Conservation (phyloP, 768 basidiomycete genomes). For the Mycena maculata region DNA sequence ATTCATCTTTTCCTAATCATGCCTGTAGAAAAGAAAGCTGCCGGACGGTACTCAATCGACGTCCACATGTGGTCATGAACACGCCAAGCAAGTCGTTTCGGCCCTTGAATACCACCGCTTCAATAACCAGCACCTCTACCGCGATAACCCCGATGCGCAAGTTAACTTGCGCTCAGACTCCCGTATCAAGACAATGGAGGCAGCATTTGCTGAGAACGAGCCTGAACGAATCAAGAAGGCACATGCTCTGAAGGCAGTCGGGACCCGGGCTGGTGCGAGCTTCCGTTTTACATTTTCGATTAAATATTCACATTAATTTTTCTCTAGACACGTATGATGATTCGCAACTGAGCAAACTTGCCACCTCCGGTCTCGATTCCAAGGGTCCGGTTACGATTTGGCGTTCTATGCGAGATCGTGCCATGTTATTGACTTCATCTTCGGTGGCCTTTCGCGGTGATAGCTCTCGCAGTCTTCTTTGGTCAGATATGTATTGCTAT, state of each 20-base stretch:
- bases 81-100: constrained; percentile 23
- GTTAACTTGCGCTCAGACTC: neutral
- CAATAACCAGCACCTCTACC: constrained; percentile 1
- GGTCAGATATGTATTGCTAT: constrained; percentile 40
- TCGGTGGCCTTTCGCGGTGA: constrained; percentile 45
- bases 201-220: neutral
- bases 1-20: neutral
- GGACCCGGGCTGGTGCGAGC: neutral
- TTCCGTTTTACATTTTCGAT: neutral
- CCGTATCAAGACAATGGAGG: constrained; percentile 13
- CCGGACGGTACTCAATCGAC: neutral
- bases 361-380: neutral
- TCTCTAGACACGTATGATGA: neutral
- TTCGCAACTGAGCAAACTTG: neutral
- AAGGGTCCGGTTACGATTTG: neutral
- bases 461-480: constrained; percentile 37
- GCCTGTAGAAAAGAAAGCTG: neutral
- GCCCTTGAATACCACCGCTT: constrained; percentile 8
- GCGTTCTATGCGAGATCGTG: constrained; percentile 38
- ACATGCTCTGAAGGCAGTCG: constrained; percentile 5
- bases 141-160: constrained; percentile 7
- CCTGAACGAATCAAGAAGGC: constrained; percentile 9
- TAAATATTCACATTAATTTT: neutral
- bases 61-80: constrained; percentile 7
- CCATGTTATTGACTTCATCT: constrained; percentile 45